Evolutionary conservation across 257 asterid genomes (phyloP).

Genomic region (Ehretia macrophylla): DNA sequence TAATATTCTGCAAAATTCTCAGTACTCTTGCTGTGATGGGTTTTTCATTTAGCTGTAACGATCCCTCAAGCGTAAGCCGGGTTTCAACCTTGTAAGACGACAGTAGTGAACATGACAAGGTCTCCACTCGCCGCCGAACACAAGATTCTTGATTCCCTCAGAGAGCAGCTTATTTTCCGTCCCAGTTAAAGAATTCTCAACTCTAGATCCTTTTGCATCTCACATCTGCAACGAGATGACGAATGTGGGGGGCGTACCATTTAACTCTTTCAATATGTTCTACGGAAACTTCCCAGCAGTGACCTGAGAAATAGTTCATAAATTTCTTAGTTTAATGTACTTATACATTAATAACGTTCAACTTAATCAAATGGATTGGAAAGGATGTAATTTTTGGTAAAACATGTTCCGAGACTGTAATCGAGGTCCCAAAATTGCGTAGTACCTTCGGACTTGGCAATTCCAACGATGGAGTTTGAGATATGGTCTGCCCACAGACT

Average conservation of each 20-base stretch:
- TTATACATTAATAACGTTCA: too few species aligned
- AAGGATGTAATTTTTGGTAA: too few species aligned
- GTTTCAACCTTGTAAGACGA: too few species aligned
- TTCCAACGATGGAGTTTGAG: slow-evolving; percentile 45
- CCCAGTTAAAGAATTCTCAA: neutral
- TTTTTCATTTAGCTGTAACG: too few species aligned
- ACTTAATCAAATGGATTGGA: too few species aligned
- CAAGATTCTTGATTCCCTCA: too few species aligned
- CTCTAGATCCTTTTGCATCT: slow-evolving; percentile 39
- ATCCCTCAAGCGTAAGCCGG: too few species aligned
- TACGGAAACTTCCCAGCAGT: slow-evolving; percentile 57
- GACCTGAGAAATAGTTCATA: slow-evolving; percentile 44
- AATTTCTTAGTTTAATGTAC: too few species aligned
- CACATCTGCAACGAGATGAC: slow-evolving; percentile 84
- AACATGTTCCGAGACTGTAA: neutral
- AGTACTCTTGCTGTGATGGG: too few species aligned
- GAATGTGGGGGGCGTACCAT: slow-evolving; percentile 93
- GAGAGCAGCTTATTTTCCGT: neutral
- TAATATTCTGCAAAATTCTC: too few species aligned
- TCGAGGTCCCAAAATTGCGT: neutral
- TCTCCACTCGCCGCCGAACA: too few species aligned
- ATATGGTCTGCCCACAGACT: slow-evolving; percentile 52
- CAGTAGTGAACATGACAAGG: too few species aligned
- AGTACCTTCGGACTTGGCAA: slow-evolving; percentile 63
- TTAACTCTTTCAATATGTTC: slow-evolving; percentile 84